These are phyloP conservation scores for Furcasterigmium furcatum DNA, from an alignment of 2,329 filamentous ascomycete genomes.

Conservation along the genomic window DNA sequence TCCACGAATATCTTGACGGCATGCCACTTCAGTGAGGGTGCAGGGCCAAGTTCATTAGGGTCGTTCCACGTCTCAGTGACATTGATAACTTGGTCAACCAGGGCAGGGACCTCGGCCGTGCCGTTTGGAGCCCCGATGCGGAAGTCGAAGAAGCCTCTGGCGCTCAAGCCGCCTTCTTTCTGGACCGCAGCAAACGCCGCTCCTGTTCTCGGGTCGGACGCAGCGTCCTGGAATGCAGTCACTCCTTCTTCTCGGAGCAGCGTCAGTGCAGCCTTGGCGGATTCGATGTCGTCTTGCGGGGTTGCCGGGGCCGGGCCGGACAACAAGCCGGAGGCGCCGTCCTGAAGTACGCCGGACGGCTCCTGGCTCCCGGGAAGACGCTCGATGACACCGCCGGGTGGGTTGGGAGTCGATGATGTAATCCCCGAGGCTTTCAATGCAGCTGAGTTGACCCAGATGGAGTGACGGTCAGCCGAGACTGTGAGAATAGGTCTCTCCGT, in stretches of 20 bases:
- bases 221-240: constrained; percentile 22
- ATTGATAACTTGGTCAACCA: constrained; percentile 11
- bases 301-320: constrained; percentile 15
- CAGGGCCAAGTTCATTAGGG: constrained; percentile 8
- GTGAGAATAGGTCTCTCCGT: constrained; percentile 4
- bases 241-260: constrained; percentile 20
- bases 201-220: constrained; percentile 8
- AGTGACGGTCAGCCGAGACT: constrained; percentile 1
- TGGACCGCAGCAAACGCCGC: constrained; percentile 16
- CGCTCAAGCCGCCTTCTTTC: constrained; percentile 13
- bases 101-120: constrained; percentile 3
- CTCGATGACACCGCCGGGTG: constrained; percentile 15
- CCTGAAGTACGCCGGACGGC: constrained; percentile 18
- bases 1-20: constrained; percentile 22
- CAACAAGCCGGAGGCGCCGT: constrained; percentile 15
- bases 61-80: constrained; percentile 10
- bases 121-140: constrained; percentile 18
- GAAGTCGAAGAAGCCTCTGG: constrained; percentile 21
- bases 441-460: constrained; percentile 13
- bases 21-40: constrained; percentile 21
- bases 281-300: constrained; percentile 13
- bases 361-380: constrained; percentile 19
- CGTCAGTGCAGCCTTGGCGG: constrained; percentile 18
- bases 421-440: constrained; percentile 18
- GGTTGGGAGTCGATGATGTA: constrained; percentile 14